Evolutionary conservation across 83 land plant species (phyloP).

Genomic region (Picea abies): DNA sequence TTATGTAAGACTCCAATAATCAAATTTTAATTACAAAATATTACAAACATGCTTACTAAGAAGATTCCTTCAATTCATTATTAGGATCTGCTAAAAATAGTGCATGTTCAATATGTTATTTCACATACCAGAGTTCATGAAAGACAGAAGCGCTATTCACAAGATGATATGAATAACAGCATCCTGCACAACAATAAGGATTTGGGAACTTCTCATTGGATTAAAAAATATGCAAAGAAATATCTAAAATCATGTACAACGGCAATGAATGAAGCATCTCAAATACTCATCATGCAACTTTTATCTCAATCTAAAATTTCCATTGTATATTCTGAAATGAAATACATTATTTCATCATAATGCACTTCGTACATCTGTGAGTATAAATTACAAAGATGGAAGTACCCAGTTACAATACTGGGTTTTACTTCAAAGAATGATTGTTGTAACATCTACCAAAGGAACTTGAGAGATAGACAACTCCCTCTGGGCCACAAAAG

Average conservation of each 20-base stretch:
- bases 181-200: neutral
- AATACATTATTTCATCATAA: slow-evolving; percentile 3
- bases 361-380: slow-evolving; percentile 5
- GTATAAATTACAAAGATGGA: slow-evolving; percentile 15
- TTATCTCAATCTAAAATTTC: neutral
- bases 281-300: neutral
- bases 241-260: neutral
- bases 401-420: slow-evolving; percentile 13
- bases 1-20: neutral
- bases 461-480: neutral
- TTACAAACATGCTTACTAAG: neutral
- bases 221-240: neutral
- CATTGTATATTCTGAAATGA: slow-evolving; percentile 1
- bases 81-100: neutral
- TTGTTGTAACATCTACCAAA: slow-evolving; percentile 10
- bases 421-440: slow-evolving; percentile 15
- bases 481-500: slow-evolving; percentile 1
- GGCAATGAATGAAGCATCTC: neutral
- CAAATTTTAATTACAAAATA: neutral
- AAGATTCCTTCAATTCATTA: neutral
- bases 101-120: neutral
- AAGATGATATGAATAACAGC: neutral
- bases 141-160: neutral
- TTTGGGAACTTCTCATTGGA: neutral
- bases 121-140: neutral